Evolutionary conservation across 2,329 filamentous ascomycete species (phyloP).

Genomic region (Parastagonospora avenae): DNA sequence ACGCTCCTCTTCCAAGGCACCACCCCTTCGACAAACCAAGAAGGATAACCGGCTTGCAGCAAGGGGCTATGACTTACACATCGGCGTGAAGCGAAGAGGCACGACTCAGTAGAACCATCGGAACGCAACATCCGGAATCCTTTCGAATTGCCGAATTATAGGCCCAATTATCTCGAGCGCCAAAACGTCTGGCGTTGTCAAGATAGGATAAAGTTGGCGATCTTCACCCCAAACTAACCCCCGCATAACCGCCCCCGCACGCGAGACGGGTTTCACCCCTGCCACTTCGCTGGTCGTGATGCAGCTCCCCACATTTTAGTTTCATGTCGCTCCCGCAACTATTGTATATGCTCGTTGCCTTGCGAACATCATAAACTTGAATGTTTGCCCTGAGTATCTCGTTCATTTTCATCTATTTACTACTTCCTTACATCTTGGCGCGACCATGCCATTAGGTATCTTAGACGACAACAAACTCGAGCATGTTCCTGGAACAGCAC

Average conservation of each 20-base stretch:
- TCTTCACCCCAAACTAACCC: conserved; percentile 1
- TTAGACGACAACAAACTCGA: conserved; percentile 27
- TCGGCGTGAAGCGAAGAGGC: too few species aligned
- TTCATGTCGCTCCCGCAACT: too few species aligned
- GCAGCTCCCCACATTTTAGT: conserved; percentile 16
- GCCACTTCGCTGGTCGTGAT: conserved; percentile 3
- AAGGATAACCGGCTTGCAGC: too few species aligned
- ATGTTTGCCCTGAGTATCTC: neutral
- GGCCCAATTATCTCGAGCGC: too few species aligned
- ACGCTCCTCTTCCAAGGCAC: too few species aligned
- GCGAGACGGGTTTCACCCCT: conserved; percentile 3
- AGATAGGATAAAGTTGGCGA: neutral
- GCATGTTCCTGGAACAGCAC: conserved; percentile 31
- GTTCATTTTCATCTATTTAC: neutral
- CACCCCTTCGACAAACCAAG: too few species aligned
- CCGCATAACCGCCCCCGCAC: conserved; percentile 14
- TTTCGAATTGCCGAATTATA: too few species aligned
- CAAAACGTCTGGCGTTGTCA: too few species aligned
- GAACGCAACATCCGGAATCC: too few species aligned
- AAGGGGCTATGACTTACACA: too few species aligned
- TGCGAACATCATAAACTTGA: neutral
- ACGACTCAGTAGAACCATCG: too few species aligned
- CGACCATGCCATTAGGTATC: conserved; percentile 29
- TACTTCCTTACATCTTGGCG: neutral
- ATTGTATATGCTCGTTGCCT: neutral